Evolutionary conservation across 345 rosid species (phyloP), one percentile per base, ranked within the genome.

Genomic region (Rhodamnia argentea): DNA sequence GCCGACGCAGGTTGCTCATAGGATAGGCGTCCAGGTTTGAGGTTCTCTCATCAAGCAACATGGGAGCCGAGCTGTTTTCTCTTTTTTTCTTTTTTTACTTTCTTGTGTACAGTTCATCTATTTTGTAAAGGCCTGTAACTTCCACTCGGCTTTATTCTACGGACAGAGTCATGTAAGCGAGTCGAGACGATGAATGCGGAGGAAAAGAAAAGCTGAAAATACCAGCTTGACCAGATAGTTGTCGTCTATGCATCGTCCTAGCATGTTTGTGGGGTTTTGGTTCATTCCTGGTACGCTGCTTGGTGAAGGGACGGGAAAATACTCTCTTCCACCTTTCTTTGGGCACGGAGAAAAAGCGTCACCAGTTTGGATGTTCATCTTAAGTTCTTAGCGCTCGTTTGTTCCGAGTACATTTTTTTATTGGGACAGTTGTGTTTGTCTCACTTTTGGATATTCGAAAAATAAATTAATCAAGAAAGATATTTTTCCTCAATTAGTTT

Each of bases 11-110:
- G 94, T 94, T 85, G 99, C 99, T 88, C 90, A 90, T 85, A 87
- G 95, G 91, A 96, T 94, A 85, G 99, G 99, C 70, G 95, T 96
- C 82, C 87, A 89, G 87, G 91, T 94, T 26, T 96, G 87, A 91
- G 81, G 86, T 32, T 70, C 47, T 70, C 78, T 70, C 78, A 10
- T 37, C 78, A 32, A 70, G 22, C 62, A 86, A 57, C 42, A 22
- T 13, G 23, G 83, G 70, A 82, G 78, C 84, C 23, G 64, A 47
- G 40, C 81, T 82, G 40, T 22, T 59, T 26, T 55, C 10, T 26
- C 16, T 16, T 16, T 4, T 27, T 13, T 12, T 37, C 40, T 37
- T 20, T 83, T 5, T n/a, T n/a, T 32, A 42, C 29, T 85, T 9
- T 20, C 27, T 23, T 64, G 16, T 85, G 87, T 87, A 89, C 89